Percentiles rank a stretch among this genome's conserved stretches.
Conservation (phyloP, 1,284 basidiomycete species). For the Neonothopanus nambi region DNA sequence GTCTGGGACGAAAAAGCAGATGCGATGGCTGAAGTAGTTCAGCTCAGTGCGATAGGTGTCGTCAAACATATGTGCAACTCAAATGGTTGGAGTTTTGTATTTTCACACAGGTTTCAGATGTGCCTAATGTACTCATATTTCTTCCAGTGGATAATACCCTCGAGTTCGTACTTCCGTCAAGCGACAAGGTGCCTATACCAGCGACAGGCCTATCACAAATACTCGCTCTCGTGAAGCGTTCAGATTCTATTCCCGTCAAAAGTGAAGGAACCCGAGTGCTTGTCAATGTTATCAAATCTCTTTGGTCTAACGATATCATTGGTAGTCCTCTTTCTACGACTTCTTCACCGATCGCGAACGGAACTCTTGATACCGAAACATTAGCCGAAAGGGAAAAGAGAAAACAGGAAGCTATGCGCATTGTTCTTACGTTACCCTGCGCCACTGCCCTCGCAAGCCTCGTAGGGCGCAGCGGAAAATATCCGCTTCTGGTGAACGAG, state of each 20-base stretch:
- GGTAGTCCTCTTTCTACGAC: constrained; percentile 16
- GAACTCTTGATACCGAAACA: constrained; percentile 22
- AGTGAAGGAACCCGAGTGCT: constrained; percentile 90
- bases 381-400: constrained; percentile 41
- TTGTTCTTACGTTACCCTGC: constrained; percentile 52
- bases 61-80: constrained; percentile 86
- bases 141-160: constrained; percentile 64
- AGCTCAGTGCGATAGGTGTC: constrained; percentile 85
- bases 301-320: constrained; percentile 57
- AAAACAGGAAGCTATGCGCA: constrained; percentile 54
- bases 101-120: constrained; percentile 4
- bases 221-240: constrained; percentile 73
- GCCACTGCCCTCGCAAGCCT: constrained; percentile 70
- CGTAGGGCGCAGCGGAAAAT: constrained; percentile 75
- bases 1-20: constrained; percentile 75
- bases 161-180: constrained; percentile 50
- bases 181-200: constrained; percentile 25
- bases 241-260: constrained; percentile 81
- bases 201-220: constrained; percentile 65
- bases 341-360: constrained; percentile 14
- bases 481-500: constrained; percentile 88
- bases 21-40: constrained; percentile 78
- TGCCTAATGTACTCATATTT: too few relatives aligned
- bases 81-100: constrained; percentile 55
- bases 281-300: constrained; percentile 77